A percentile compares a stretch with the other conserved stretches of the same genome.
Evolutionary conservation across 176 grass and related monocot genomes (phyloP).

Genomic region (Oryza nivara): DNA sequence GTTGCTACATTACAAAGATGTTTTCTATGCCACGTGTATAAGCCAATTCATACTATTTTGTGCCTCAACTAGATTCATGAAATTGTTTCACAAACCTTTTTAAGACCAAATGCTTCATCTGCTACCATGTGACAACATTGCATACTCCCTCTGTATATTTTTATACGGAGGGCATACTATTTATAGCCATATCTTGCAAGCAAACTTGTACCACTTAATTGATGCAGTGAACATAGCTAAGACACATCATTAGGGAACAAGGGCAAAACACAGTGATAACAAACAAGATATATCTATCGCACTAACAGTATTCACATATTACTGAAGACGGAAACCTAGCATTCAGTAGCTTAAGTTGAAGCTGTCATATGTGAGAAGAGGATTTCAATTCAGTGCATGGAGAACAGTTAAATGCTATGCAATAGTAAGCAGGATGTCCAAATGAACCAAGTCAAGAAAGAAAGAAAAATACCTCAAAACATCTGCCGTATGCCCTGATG

Average conservation of each 20-base stretch:
- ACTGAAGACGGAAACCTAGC: neutral
- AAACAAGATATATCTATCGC: neutral
- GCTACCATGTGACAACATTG: neutral
- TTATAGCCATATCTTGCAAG: conserved; percentile 8
- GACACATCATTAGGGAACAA: neutral
- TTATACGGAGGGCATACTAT: neutral
- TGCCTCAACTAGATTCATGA: neutral
- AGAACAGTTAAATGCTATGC: conserved; percentile 14
- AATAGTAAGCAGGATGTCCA: neutral
- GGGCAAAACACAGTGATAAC: neutral
- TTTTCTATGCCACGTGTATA: neutral
- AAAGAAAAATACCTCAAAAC: conserved; percentile 70
- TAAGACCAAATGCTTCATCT: neutral
- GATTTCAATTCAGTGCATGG: neutral
- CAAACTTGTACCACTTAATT: neutral
- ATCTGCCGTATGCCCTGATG: conserved; percentile 96
- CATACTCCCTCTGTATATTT: neutral
- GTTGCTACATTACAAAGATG: conserved; percentile 1
- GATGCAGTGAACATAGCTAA: neutral
- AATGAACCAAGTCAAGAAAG: conserved; percentile 19
- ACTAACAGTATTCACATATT: conserved; percentile 1
- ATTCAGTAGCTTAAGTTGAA: neutral
- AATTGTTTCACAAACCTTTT: conserved; percentile 22
- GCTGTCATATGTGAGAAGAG: neutral
- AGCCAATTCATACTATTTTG: neutral